Evolutionary conservation across 129 eudicot genomes (phyloP).

Genomic region (Oenanthe sinensis): DNA sequence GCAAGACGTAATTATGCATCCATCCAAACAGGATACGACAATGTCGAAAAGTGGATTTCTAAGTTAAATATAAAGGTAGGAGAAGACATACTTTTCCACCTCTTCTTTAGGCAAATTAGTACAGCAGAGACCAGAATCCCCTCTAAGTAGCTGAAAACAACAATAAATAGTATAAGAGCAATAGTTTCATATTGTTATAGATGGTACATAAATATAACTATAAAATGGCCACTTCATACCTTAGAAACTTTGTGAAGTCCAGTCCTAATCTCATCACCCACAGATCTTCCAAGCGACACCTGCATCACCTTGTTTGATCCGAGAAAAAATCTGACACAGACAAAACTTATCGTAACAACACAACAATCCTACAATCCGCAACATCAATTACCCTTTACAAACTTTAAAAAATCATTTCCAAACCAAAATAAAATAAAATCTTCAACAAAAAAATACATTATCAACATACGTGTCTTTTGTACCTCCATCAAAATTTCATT

Average conservation of each 20-base stretch:
- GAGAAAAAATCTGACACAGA: conserved; percentile 57
- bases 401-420: neutral
- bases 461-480: neutral
- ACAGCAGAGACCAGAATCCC: conserved; percentile 79
- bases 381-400: neutral
- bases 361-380: neutral
- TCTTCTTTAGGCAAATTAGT: conserved; percentile 78
- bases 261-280: conserved; percentile 57
- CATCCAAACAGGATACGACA: neutral
- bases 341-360: neutral
- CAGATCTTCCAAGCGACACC: conserved; percentile 80
- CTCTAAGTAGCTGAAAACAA: conserved; percentile 65
- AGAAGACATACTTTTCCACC: conserved; percentile 49
- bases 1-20: neutral
- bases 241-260: conserved; percentile 78
- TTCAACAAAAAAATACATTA: neutral
- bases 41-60: neutral
- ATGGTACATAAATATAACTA: neutral
- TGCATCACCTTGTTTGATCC: conserved; percentile 99
- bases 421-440: neutral
- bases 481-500: neutral
- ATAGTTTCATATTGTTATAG: neutral
- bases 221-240: conserved; percentile 22
- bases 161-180: neutral
- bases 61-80: neutral